Percentiles rank a stretch among this genome's conserved stretches.
phyloP scores from a whole-genome alignment of 768 basidiomycete genomes.

The Epithele typhae region DNA sequence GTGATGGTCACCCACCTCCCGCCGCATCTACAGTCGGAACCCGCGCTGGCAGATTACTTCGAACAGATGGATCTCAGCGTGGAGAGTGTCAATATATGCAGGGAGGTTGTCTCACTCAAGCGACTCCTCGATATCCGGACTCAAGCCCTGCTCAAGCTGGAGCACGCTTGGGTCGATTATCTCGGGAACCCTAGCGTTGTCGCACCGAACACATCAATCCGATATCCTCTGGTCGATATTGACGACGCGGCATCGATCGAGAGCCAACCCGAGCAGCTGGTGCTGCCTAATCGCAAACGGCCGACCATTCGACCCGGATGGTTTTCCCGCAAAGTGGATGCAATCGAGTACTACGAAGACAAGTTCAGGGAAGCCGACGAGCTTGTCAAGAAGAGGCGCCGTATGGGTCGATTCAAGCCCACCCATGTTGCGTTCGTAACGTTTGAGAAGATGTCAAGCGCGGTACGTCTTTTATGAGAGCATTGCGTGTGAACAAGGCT shows the following conservation, averaged over 20 bases:
- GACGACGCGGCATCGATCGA: slow-evolving; percentile 57
- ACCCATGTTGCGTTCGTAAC: slow-evolving; percentile 92
- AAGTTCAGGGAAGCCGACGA: slow-evolving; percentile 82
- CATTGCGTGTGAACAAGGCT: no score
- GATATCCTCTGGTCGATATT: slow-evolving; percentile 35
- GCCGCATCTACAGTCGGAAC: slow-evolving; percentile 78
- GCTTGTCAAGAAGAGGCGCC: slow-evolving; percentile 68
- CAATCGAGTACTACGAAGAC: slow-evolving; percentile 81
- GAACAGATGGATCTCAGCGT: slow-evolving; percentile 84
- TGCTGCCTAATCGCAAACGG: slow-evolving; percentile 69
- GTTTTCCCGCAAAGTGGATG: slow-evolving; percentile 79
- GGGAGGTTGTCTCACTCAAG: slow-evolving; percentile 76
- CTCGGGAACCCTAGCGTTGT: slow-evolving; percentile 92
- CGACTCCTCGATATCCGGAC: slow-evolving; percentile 76
- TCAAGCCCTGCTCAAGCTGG: slow-evolving; percentile 71
- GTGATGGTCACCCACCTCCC: slow-evolving; percentile 87
- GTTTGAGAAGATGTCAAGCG: slow-evolving; percentile 92
- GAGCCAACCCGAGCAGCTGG: slow-evolving; percentile 51
- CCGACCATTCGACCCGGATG: slow-evolving; percentile 74
- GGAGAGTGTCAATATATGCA: slow-evolving; percentile 86
- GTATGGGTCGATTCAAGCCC: slow-evolving; percentile 69
- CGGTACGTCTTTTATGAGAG: slow-evolving; percentile 51
- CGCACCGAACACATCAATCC: slow-evolving; percentile 29
- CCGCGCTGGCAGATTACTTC: slow-evolving; percentile 87
- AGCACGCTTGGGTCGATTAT: slow-evolving; percentile 83